Base-by-base conservation (phyloP, 768 basidiomycete genomes). In the Plicaturopsis crispa region DNA sequence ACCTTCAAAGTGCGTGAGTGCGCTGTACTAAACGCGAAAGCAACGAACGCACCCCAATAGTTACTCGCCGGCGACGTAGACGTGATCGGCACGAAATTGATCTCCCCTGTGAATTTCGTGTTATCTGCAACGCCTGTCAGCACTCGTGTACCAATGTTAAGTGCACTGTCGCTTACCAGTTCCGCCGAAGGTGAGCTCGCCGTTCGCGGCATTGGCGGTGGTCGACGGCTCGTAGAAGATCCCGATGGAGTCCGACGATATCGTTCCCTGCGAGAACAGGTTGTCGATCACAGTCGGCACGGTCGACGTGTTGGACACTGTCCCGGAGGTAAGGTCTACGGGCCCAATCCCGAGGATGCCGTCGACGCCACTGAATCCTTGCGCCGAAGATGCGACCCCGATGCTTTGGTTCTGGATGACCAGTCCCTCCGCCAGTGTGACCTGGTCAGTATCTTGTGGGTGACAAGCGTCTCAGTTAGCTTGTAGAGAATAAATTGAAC, bases 231-330 rank as follows among this genome's bases (percentile, higher is more conserved):
- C 52, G 47, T 68, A 79, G 36, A 62, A 77, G 49, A 77, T 72
- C 4, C 71, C 73, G 39, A 78, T 58, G 3, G 63, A 61, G 44
- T 73, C 55, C 10, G 57, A 46, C 11, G 61, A 33, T 43, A 80
- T 78, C 3, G 53, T 54, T 7, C 70, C 68, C 49, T 74, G 64
- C 7, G 55, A 24, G 53, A 62, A 71, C 10, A 78, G 63, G 52
- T 72, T 79, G 56, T 78, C 70, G n/a, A 68, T 73, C 13, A 80
- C 68, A 8, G 77, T 78, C 6, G 74, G 70, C 16, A 75, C 65
- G 14, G 54, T 50, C 2, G 50, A 31, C 7, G 55, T 59, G 37
- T 56, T 53, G 3, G 55, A 55, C 24, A 74, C 68, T n/a, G 69
- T 73, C 48, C 53, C 58, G 37, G 48, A 21, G 13, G 70, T 75